A percentile compares a stretch with the other conserved stretches of the same genome.
phyloP scores from a whole-genome alignment of 2,329 filamentous ascomycete genomes.

The Fusarium verticillioides region DNA sequence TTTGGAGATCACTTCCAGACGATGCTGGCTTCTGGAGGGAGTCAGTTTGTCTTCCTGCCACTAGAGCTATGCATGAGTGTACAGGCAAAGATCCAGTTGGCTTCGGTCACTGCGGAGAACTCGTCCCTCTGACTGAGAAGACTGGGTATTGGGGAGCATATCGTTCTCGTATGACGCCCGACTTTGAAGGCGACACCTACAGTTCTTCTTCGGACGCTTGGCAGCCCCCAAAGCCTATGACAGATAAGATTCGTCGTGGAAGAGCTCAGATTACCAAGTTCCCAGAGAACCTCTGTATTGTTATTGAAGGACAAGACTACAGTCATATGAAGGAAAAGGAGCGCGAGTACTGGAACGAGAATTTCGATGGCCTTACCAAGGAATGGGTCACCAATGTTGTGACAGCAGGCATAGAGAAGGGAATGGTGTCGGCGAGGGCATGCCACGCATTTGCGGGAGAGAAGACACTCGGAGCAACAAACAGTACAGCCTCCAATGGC shows the following conservation, averaged over 20 bases:
- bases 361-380: background rate
- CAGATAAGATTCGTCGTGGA: background rate
- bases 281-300: background rate
- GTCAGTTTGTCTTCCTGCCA: background rate
- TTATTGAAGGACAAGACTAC: background rate
- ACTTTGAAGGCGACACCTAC: background rate
- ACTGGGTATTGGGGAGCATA: conserved; percentile 10
- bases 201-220: background rate
- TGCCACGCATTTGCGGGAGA: conserved; percentile 2
- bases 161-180: background rate
- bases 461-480: background rate
- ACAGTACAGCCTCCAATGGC: background rate
- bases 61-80: background rate
- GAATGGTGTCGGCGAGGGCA: background rate
- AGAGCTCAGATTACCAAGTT: background rate
- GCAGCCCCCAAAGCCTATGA: background rate
- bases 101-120: background rate
- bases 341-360: background rate
- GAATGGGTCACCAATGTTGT: background rate
- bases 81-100: background rate
- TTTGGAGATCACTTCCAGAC: background rate
- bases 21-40: conserved; percentile 2
- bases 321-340: background rate
- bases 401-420: background rate
- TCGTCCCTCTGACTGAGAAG: background rate